phyloP scores from a whole-genome alignment of 352 stramenopile genomes.

The Phytophthora syringae region DNA sequence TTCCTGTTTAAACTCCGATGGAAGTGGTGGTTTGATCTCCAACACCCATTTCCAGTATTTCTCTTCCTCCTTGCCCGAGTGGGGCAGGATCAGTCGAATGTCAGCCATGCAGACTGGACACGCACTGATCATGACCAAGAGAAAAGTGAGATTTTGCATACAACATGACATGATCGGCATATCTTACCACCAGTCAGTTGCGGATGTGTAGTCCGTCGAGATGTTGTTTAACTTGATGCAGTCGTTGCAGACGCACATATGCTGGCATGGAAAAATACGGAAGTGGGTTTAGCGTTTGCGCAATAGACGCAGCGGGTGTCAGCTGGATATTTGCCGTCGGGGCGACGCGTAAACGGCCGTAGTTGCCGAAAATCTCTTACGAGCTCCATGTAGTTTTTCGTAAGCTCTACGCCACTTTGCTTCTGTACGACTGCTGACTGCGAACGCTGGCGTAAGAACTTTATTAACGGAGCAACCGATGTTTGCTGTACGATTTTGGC shows the following conservation, averaged over 20 bases:
- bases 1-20: constrained; percentile 53
- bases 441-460: constrained; percentile 18
- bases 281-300: constrained; percentile 28
- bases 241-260: constrained; percentile 67
- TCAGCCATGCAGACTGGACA: constrained; percentile 72
- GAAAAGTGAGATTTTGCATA: neutral
- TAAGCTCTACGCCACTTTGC: constrained; percentile 25
- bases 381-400: constrained; percentile 66
- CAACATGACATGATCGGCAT: neutral
- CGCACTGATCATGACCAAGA: constrained; percentile 30
- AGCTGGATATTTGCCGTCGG: constrained; percentile 47
- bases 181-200: constrained; percentile 44
- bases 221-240: constrained; percentile 59
- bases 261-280: constrained; percentile 52
- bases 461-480: constrained; percentile 6
- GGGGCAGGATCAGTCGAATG: constrained; percentile 65
- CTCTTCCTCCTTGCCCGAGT: constrained; percentile 60
- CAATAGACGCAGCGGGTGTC: constrained; percentile 59
- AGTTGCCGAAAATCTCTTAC: constrained; percentile 55
- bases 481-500: neutral
- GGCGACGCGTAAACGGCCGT: constrained; percentile 56
- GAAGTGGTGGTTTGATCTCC: constrained; percentile 53
- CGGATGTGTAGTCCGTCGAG: constrained; percentile 26
- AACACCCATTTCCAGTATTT: constrained; percentile 72
- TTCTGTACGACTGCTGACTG: constrained; percentile 27